phyloP scores from a whole-genome alignment of 2,329 filamentous ascomycete species.

The Claviceps purpurea region DNA sequence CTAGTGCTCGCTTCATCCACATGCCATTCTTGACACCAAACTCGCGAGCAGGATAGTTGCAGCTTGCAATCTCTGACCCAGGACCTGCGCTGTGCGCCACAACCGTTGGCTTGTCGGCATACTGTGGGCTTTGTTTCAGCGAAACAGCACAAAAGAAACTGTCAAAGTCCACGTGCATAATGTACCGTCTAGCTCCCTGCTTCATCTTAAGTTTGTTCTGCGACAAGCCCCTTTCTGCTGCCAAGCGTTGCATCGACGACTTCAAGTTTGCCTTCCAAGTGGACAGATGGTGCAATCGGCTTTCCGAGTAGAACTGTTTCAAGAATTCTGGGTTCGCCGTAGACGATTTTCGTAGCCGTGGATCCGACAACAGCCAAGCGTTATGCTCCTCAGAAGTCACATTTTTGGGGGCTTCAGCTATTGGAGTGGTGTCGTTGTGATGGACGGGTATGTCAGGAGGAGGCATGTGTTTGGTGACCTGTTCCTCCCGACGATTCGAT shows the following conservation, averaged over 20 bases:
- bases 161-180: conserved; percentile 96
- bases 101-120: conserved; percentile 64
- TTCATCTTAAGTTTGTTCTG: conserved; percentile 34
- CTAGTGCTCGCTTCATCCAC: conserved; percentile 92
- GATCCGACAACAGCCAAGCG: conserved; percentile 68
- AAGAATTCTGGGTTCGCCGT: conserved; percentile 88
- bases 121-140: conserved; percentile 60
- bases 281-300: conserved; percentile 84
- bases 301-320: conserved; percentile 90
- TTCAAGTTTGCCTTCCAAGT: conserved; percentile 96
- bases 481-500: background rate
- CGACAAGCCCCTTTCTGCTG: conserved; percentile 49
- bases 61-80: conserved; percentile 92
- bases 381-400: conserved; percentile 92
- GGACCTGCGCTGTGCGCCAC: conserved; percentile 78
- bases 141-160: conserved; percentile 97
- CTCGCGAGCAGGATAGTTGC: conserved; percentile 80
- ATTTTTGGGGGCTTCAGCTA: conserved; percentile 33
- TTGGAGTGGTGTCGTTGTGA: background rate
- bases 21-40: conserved; percentile 94
- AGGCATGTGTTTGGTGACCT: background rate
- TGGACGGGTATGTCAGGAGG: background rate
- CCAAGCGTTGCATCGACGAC: conserved; percentile 68
- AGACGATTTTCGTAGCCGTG: conserved; percentile 74
- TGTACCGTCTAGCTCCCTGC: conserved; percentile 58